A percentile compares a stretch with the other conserved stretches of the same genome.
Conservation (phyloP, 257 asterid species). For the Marsdenia floribunda region DNA sequence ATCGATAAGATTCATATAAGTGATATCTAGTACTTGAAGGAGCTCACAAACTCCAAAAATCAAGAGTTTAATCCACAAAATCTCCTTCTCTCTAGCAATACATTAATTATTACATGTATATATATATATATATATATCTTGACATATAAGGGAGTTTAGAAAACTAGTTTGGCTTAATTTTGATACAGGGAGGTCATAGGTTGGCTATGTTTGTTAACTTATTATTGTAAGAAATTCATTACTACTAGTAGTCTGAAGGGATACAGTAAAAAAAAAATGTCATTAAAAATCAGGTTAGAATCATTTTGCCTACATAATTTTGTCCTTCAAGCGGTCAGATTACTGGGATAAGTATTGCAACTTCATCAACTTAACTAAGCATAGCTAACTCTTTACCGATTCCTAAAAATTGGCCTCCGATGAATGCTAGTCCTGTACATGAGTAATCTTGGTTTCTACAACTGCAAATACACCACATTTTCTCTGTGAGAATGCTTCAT, state of each 20-base stretch:
- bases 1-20: background rate
- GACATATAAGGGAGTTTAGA: background rate
- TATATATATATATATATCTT: no score
- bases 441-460: constrained; percentile 24
- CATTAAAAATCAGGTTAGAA: background rate
- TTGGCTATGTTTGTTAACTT: background rate
- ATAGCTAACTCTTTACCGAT: constrained; percentile 26
- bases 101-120: no score
- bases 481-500: background rate
- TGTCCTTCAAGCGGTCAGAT: background rate
- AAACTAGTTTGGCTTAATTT: background rate
- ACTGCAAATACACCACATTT: constrained; percentile 27
- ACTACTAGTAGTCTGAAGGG: background rate
- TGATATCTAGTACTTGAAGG: background rate
- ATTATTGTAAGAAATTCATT: background rate
- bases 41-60: background rate
- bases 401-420: constrained; percentile 41
- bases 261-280: background rate
- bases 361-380: constrained; percentile 32
- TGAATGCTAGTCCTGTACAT: constrained; percentile 49
- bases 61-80: background rate
- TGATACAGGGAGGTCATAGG: background rate
- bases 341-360: background rate
- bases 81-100: background rate
- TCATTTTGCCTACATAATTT: background rate